A percentile compares a stretch with the other conserved stretches of the same genome.
Evolutionary conservation across 2,329 filamentous ascomycete genomes (phyloP).

Genomic region (Fusarium sp.): DNA sequence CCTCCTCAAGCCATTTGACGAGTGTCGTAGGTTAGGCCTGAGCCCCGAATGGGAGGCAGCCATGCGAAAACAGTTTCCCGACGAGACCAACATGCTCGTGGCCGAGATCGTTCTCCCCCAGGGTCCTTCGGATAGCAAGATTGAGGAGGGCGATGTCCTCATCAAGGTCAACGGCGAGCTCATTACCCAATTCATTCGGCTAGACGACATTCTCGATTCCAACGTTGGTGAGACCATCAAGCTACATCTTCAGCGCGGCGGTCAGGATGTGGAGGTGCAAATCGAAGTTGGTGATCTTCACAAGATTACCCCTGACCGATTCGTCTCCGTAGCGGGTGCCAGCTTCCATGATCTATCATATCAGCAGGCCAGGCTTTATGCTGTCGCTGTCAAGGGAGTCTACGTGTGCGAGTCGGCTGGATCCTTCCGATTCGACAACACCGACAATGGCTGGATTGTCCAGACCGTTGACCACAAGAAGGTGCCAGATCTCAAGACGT

Average conservation of each 20-base stretch:
- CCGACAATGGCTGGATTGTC: conserved; percentile 93
- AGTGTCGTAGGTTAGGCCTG: conserved; percentile 91
- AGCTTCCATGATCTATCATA: conserved; percentile 98
- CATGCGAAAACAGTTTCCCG: conserved; percentile 86
- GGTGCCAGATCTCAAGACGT: conserved; percentile 88
- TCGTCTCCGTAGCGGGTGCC: conserved; percentile 92
- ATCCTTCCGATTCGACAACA: conserved; percentile 94
- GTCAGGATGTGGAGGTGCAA: conserved; percentile 88
- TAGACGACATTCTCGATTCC: conserved; percentile 93
- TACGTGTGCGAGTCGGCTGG: conserved; percentile 96
- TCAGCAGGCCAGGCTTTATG: conserved; percentile 96
- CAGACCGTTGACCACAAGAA: conserved; percentile 94
- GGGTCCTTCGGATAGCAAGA: conserved; percentile 87
- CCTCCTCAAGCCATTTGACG: conserved; percentile 96
- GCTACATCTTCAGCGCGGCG: conserved; percentile 89
- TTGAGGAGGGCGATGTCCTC: conserved; percentile 95
- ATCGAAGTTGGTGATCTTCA: conserved; percentile 92
- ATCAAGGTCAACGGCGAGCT: conserved; percentile 95
- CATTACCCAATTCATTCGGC: conserved; percentile 90
- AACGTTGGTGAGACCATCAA: conserved; percentile 85
- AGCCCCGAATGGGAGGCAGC: conserved; percentile 89
- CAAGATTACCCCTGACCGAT: conserved; percentile 94
- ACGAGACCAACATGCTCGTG: conserved; percentile 96
- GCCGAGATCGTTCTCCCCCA: conserved; percentile 95
- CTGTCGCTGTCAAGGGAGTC: conserved; percentile 91